Percentiles rank a stretch among this genome's conserved stretches.
Conservation (phyloP, 2,329 filamentous ascomycete species). For the Colletotrichum sp. region DNA sequence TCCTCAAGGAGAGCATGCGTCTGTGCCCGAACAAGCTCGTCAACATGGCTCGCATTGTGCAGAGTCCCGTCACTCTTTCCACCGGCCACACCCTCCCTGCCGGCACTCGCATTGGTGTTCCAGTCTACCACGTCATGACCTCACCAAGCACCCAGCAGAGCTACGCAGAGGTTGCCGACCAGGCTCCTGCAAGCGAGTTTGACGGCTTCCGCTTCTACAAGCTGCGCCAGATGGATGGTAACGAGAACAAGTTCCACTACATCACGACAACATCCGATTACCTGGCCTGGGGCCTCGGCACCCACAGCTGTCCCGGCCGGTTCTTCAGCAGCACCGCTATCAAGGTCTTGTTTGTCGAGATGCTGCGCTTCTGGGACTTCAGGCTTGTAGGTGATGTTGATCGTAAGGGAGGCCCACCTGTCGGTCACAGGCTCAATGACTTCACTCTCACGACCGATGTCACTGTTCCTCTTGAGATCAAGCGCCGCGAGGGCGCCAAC, state of each 20-base stretch:
- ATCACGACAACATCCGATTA: conserved; percentile 31
- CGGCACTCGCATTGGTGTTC: conserved; percentile 28
- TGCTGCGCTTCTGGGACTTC: conserved; percentile 29
- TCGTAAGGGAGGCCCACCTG: conserved; percentile 4
- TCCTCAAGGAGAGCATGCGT: conserved; percentile 39
- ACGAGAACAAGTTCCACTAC: conserved; percentile 28
- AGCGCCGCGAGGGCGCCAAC: not conserved
- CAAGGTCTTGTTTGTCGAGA: conserved; percentile 32
- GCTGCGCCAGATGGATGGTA: conserved; percentile 17
- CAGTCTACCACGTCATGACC: conserved; percentile 23
- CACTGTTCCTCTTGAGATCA: conserved; percentile 1
- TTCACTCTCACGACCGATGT: not conserved
- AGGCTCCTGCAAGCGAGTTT: conserved; percentile 23
- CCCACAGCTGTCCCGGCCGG: conserved; percentile 28
- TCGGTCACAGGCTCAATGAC: not conserved
- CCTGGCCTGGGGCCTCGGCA: conserved; percentile 41
- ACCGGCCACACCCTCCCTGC: conserved; percentile 32
- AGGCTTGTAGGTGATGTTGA: conserved; percentile 21
- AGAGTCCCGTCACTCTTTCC: conserved; percentile 24
- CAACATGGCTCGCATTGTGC: conserved; percentile 23
- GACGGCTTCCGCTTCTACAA: conserved; percentile 28
- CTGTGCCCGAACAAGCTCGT: conserved; percentile 26
- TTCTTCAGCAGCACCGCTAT: conserved; percentile 39
- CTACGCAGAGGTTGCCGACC: conserved; percentile 12
- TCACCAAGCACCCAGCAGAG: conserved; percentile 18